Percentiles rank a stretch among this genome's conserved stretches.
phyloP scores from a whole-genome alignment of 306 rosid species.

The Vigna radiata region DNA sequence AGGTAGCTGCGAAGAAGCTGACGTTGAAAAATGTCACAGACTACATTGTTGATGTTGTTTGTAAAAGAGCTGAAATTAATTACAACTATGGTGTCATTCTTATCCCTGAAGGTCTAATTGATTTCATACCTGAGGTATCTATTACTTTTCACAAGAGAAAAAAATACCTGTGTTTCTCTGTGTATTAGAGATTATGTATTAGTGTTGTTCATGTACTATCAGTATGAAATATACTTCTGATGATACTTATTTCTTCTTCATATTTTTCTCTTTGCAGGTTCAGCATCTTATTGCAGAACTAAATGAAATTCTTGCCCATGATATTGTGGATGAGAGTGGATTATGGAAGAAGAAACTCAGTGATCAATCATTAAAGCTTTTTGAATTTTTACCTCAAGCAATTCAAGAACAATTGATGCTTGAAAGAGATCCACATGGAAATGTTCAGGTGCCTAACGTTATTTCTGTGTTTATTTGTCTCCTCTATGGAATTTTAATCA shows the following conservation, averaged over 20 bases:
- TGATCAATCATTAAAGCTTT: conserved; percentile 80
- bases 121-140: conserved; percentile 98
- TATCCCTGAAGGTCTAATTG: conserved; percentile 98
- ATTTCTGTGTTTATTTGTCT: conserved; percentile 21
- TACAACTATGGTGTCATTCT: conserved; percentile 96
- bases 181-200: conserved; percentile 7
- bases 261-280: conserved; percentile 66
- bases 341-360: conserved; percentile 92
- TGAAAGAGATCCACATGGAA: conserved; percentile 99
- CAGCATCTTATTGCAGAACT: conserved; percentile 92
- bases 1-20: conserved; percentile 96
- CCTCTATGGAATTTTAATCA: conserved; percentile 17
- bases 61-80: conserved; percentile 74
- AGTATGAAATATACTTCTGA: conserved; percentile 1
- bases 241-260: conserved; percentile 30
- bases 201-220: conserved; percentile 11
- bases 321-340: conserved; percentile 82
- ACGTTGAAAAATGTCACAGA: conserved; percentile 96
- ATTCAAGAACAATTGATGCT: conserved; percentile 99
- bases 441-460: conserved; percentile 81
- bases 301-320: conserved; percentile 93
- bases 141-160: conserved; percentile 31
- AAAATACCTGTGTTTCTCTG: not conserved
- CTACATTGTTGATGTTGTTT: conserved; percentile 83
- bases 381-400: conserved; percentile 91